These are phyloP conservation scores for Plasmodium relictum DNA, from an alignment of 169 alveolate species.

Conservation along the genomic window DNA sequence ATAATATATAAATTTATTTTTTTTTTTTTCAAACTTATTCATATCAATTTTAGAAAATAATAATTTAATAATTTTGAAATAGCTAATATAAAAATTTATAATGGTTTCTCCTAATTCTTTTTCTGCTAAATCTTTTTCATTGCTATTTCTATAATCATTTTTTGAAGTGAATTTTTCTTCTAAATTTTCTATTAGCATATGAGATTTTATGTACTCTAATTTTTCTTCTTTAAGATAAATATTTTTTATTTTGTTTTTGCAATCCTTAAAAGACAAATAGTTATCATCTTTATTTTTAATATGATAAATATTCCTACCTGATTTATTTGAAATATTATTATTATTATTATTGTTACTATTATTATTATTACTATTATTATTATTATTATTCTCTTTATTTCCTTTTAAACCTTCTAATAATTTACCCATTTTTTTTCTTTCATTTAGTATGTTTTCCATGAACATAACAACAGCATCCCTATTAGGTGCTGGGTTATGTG, in stretches of 20 bases:
- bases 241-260: background rate
- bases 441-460: constrained; percentile 29
- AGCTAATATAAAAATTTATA: constrained; percentile 56
- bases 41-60: constrained; percentile 56
- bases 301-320: background rate
- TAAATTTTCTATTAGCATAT: background rate
- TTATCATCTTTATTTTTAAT: constrained; percentile 1
- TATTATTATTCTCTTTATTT: background rate
- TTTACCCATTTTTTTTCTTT: constrained; percentile 3
- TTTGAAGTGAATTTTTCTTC: background rate
- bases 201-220: background rate
- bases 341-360: background rate
- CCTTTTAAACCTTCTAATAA: background rate
- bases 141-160: background rate
- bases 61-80: constrained; percentile 42
- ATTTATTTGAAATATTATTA: background rate
- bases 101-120: constrained; percentile 36
- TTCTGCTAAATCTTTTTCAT: constrained; percentile 1
- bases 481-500: constrained; percentile 22
- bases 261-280: background rate
- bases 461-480: constrained; percentile 36
- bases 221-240: background rate
- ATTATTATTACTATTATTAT: background rate
- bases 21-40: constrained; percentile 71
- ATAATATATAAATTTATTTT: constrained; percentile 65